Conservation (phyloP, 805 yeast genomes). For the Starmerella geochares region DNA sequence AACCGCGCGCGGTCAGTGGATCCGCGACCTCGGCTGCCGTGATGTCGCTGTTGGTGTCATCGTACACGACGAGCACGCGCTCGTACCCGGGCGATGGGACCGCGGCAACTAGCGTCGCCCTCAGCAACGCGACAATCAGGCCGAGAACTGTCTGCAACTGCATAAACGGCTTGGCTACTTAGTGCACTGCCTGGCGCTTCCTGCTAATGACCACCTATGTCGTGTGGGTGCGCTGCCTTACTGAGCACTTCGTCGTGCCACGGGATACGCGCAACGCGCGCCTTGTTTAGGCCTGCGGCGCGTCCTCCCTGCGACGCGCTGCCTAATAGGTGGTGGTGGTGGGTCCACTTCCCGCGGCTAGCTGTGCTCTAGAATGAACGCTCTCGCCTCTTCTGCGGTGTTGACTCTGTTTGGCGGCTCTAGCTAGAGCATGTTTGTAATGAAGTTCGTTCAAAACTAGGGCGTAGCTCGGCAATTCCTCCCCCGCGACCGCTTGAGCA, state of each 20-base stretch:
- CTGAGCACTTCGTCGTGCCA: not conserved
- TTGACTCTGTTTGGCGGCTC: no score
- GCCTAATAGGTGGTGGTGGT: no score
- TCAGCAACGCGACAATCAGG: constrained; percentile 1
- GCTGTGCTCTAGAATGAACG: no score
- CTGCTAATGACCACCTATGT: not conserved
- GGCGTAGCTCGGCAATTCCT: no score
- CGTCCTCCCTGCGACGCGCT: no score
- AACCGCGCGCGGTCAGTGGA: constrained; percentile 31
- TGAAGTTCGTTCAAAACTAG: no score
- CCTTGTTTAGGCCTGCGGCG: no score
- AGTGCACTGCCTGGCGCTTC: not conserved
- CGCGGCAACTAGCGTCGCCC: constrained; percentile 11
- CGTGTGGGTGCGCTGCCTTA: not conserved
- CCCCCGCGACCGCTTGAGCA: no score
- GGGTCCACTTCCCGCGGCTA: no score
- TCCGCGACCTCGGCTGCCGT: constrained; percentile 18
- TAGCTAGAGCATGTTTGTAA: no score
- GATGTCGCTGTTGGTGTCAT: constrained; percentile 22
- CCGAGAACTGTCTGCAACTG: constrained; percentile 3
- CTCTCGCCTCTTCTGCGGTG: no score
- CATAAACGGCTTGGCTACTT: not conserved
- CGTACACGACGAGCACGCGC: constrained; percentile 30
- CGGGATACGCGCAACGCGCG: no score
- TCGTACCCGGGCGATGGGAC: constrained; percentile 23